Conservation (phyloP, 1,284 basidiomycete genomes). For the Coriolopsis trogii region DNA sequence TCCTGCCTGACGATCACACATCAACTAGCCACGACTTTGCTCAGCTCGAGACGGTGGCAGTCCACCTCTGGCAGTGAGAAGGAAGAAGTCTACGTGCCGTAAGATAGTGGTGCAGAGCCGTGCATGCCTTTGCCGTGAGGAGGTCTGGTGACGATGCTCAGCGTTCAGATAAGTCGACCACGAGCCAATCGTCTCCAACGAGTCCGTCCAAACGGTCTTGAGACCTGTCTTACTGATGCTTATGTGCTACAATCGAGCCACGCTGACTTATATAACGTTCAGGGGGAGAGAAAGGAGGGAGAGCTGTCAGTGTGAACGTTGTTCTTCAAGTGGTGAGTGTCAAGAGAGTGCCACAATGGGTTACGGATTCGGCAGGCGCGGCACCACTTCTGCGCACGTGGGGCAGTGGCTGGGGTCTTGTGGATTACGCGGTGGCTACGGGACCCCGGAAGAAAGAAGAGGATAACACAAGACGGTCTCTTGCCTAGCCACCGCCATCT, state of each 20-base stretch:
- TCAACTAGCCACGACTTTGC: neutral
- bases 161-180: neutral
- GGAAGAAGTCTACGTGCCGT: neutral
- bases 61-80: neutral
- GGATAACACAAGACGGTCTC: slow-evolving; percentile 4
- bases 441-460: neutral
- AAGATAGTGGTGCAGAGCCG: neutral
- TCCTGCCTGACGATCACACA: neutral
- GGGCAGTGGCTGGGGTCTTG: slow-evolving; percentile 5
- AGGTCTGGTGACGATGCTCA: neutral
- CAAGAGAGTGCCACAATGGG: neutral
- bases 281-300: no score
- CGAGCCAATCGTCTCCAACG: neutral
- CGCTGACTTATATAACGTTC: no score
- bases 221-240: neutral
- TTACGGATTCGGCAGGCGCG: no score
- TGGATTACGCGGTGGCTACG: neutral
- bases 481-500: slow-evolving; percentile 3
- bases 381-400: no score
- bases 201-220: neutral
- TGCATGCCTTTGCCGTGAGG: neutral
- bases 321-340: neutral
- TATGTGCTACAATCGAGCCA: neutral
- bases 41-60: neutral
- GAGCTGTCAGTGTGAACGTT: neutral